A percentile compares a stretch with the other conserved stretches of the same genome.
Evolutionary conservation across 176 grass and related monocot genomes (phyloP).

Genomic region (Alloteropsis semialata): DNA sequence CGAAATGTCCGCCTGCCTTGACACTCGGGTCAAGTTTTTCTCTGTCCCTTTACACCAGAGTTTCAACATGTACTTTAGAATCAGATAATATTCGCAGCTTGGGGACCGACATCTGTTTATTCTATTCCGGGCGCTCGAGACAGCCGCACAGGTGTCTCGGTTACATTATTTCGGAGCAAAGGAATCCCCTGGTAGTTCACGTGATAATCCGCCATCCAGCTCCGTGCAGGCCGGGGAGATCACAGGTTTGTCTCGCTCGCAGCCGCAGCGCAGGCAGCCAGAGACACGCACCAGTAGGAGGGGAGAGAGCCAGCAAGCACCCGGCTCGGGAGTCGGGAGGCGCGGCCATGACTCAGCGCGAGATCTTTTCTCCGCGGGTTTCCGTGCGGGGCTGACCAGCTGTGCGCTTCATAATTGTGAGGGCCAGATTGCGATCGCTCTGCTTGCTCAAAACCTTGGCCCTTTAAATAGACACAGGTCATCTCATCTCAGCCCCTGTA

Average conservation of each 20-base stretch:
- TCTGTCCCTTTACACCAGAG: background rate
- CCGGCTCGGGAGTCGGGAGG: background rate
- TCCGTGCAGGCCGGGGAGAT: background rate
- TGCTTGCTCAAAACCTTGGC: background rate
- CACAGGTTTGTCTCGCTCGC: conserved; percentile 15
- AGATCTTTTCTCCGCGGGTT: conserved; percentile 30
- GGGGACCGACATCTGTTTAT: background rate
- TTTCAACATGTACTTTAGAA: background rate
- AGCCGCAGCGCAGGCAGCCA: too few relatives aligned
- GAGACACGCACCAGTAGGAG: background rate
- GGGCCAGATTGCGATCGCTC: conserved; percentile 21
- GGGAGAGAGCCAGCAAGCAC: too few relatives aligned
- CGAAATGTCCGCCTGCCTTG: background rate
- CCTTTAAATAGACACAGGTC: conserved; percentile 45
- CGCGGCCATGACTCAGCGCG: background rate
- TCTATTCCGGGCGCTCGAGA: background rate
- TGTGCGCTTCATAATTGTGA: conserved; percentile 34
- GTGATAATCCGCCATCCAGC: conserved; percentile 11
- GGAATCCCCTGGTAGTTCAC: conserved; percentile 33
- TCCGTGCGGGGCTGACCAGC: conserved; percentile 35
- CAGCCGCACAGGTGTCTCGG: conserved; percentile 40
- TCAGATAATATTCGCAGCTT: background rate
- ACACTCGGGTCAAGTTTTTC: background rate
- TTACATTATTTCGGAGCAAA: conserved; percentile 6
- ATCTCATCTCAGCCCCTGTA: background rate